A percentile compares a stretch with the other conserved stretches of the same genome.
Evolutionary conservation across 805 yeast species (phyloP).

Genomic region (Suhomyces sp.): DNA sequence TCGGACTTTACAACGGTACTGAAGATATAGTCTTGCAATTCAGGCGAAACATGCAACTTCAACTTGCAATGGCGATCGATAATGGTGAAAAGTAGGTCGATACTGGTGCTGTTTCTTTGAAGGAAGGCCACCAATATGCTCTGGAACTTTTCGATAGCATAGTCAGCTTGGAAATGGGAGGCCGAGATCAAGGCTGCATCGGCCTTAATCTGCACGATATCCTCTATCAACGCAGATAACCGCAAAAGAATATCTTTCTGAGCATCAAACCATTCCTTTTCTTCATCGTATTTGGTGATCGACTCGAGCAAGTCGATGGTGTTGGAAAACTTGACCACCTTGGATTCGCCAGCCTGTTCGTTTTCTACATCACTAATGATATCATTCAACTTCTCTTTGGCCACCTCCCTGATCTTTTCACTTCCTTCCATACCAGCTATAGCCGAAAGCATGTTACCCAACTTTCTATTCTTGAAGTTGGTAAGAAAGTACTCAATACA

Average conservation of each 20-base stretch:
- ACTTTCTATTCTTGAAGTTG: constrained; percentile 60
- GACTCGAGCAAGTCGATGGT: constrained; percentile 63
- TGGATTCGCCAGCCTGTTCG: constrained; percentile 51
- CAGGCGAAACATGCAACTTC: constrained; percentile 44
- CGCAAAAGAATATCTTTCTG: constrained; percentile 47
- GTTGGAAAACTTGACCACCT: constrained; percentile 68
- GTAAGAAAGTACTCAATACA: constrained; percentile 67
- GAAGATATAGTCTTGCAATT: constrained; percentile 58
- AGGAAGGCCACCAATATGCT: constrained; percentile 28
- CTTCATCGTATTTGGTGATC: constrained; percentile 46
- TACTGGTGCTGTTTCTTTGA: constrained; percentile 20
- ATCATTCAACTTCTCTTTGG: constrained; percentile 49
- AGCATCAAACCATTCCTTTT: constrained; percentile 30
- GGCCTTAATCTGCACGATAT: constrained; percentile 41
- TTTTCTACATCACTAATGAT: constrained; percentile 48
- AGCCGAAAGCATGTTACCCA: constrained; percentile 65
- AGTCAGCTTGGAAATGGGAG: constrained; percentile 67
- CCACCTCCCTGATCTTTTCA: constrained; percentile 51
- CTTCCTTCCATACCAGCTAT: constrained; percentile 58
- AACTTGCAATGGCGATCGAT: constrained; percentile 41
- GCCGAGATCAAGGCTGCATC: constrained; percentile 51
- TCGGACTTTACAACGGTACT: constrained; percentile 50
- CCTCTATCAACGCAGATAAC: constrained; percentile 43
- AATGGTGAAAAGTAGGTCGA: constrained; percentile 28
- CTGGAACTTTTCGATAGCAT: constrained; percentile 65